phyloP scores from a whole-genome alignment of 2,329 filamentous ascomycete genomes.

The Cladorrhinum sp. region DNA sequence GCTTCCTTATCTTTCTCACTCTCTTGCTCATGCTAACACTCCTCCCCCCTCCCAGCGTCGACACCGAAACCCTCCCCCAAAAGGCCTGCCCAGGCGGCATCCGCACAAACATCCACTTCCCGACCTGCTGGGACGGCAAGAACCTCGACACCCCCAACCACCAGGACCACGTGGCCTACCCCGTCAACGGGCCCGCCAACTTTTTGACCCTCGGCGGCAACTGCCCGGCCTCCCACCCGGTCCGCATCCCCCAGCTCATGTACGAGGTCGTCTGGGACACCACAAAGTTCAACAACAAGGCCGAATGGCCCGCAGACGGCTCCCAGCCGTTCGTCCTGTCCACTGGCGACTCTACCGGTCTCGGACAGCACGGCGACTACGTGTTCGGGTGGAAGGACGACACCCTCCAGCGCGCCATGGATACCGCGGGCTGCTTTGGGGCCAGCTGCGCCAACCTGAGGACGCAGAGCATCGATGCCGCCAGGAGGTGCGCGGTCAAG shows the following conservation, averaged over 20 bases:
- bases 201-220: constrained; percentile 36
- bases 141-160: constrained; percentile 48
- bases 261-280: constrained; percentile 48
- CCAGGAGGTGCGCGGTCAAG: constrained; percentile 32
- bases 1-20: background rate
- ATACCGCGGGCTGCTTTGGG: constrained; percentile 42
- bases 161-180: constrained; percentile 42
- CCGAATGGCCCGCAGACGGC: constrained; percentile 38
- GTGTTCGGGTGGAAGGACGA: constrained; percentile 39
- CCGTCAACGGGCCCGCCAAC: constrained; percentile 40
- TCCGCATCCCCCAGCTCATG: constrained; percentile 46
- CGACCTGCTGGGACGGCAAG: constrained; percentile 49
- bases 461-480: constrained; percentile 34
- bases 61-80: constrained; percentile 38
- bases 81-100: constrained; percentile 43
- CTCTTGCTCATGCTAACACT: background rate
- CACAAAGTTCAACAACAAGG: constrained; percentile 37
- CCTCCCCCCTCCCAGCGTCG: constrained; percentile 28
- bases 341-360: constrained; percentile 39
- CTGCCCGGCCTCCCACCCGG: constrained; percentile 39
- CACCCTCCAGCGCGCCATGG: constrained; percentile 38
- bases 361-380: constrained; percentile 43
- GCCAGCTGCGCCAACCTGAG: constrained; percentile 35
- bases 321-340: constrained; percentile 37
- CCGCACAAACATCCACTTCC: constrained; percentile 45